Evolutionary conservation across 179 eudicot genomes (phyloP), one percentile per base, ranked within the genome.

Genomic region (Silene vulgaris): DNA sequence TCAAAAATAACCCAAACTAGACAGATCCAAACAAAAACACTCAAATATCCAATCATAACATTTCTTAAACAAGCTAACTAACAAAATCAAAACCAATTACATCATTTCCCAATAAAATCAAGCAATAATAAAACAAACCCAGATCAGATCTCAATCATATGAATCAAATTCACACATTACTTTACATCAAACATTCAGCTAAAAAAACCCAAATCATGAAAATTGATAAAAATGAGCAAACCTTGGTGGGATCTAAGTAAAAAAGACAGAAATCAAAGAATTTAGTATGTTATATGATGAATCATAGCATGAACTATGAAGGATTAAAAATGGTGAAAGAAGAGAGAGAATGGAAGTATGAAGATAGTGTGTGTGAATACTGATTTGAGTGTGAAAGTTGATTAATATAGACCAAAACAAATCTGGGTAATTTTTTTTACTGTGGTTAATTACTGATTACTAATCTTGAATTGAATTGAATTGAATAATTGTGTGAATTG

Each of bases 231-330:
- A n/a, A 52, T 20, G 6, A 35, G 7, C 9, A 59, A 30, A 81
- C 84, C 84, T 81, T 61, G 72, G 75, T 74, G 20, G 65, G 81
- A 81, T 81, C 80, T 77, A 62, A 40, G 64, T 35, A 50, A 35
- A 16, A 21, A 35, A 28, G n/a, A 64, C 3, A 64, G 17, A 30
- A 17, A n/a, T 67, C 45, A 65, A 65, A 29, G 17, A 13, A 52
- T 13, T 5, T 30, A 68, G 2, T 30, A 75, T 5, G 28, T 21
- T 20, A 56, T 37, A 57, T 16, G n/a, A 57, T 35, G 8, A 35
- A 40, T 68, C 67, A 76, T 68, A 28, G 21, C 59, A 59, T 66
- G 13, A 66, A 52, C 5, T 16, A 66, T n/a, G 4, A 3, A 28
- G 69, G 19, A 65, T 11, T 35, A 1, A 65, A 65, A 17, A 66